Percentiles rank a stretch among this genome's conserved stretches.
phyloP scores from a whole-genome alignment of 208 protist genomes.

The Trypanosoma avium region DNA sequence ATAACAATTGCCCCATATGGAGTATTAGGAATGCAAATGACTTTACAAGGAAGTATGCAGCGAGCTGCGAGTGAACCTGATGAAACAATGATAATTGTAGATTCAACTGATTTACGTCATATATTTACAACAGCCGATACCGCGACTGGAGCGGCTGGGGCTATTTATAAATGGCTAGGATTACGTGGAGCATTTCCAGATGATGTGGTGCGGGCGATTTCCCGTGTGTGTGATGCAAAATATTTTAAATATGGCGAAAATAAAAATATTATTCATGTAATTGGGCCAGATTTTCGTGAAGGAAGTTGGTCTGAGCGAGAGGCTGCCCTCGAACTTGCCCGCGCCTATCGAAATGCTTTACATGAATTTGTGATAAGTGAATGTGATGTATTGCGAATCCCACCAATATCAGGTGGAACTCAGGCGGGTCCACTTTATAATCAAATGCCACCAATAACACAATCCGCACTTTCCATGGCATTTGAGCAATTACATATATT shows the following conservation, averaged over 20 bases:
- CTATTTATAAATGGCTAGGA: conserved; percentile 87
- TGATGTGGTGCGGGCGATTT: conserved; percentile 68
- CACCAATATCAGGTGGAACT: conserved; percentile 64
- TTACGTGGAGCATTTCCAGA: conserved; percentile 62
- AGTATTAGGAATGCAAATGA: conserved; percentile 83
- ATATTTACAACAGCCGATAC: conserved; percentile 57
- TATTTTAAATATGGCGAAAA: conserved; percentile 65
- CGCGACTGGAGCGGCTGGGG: conserved; percentile 68
- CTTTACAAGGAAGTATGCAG: conserved; percentile 52
- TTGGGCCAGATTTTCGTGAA: conserved; percentile 83
- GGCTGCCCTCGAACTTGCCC: conserved; percentile 74
- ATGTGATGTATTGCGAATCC: conserved; percentile 69
- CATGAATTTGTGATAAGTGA: conserved; percentile 85
- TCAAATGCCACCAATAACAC: conserved; percentile 69
- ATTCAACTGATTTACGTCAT: conserved; percentile 63
- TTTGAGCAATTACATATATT: conserved; percentile 84
- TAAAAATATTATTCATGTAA: conserved; percentile 78
- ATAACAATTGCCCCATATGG: conserved; percentile 78
- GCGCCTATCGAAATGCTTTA: conserved; percentile 84
- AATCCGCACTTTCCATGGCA: conserved; percentile 67
- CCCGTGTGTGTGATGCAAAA: conserved; percentile 73
- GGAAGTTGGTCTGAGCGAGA: conserved; percentile 79
- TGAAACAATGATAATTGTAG: conserved; percentile 64
- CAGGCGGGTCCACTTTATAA: conserved; percentile 71
- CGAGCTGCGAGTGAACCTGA: conserved; percentile 58